phyloP scores from a whole-genome alignment of 169 alveolate species.

The Eimeria acervulina region DNA sequence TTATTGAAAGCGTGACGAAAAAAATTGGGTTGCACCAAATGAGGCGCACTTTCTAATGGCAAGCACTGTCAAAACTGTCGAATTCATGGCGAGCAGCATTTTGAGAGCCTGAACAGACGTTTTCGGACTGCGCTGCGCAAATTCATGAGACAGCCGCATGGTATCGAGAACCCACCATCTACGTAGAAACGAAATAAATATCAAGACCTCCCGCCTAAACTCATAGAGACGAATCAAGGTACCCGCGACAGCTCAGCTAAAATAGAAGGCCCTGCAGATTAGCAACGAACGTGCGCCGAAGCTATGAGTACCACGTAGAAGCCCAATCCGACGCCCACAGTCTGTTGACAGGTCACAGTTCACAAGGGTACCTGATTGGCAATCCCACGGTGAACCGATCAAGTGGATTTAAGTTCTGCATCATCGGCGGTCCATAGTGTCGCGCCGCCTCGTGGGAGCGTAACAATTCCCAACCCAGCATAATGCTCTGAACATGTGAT shows the following conservation, averaged over 20 bases:
- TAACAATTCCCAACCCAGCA: background rate
- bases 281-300: background rate
- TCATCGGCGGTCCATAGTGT: background rate
- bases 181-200: background rate
- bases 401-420: background rate
- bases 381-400: background rate
- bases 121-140: background rate
- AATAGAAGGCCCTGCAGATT: background rate
- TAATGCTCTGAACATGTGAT: background rate
- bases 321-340: background rate
- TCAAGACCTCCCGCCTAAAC: background rate
- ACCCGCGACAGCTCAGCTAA: background rate
- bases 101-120: background rate
- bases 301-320: background rate
- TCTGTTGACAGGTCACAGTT: background rate
- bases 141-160: background rate
- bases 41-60: background rate
- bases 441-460: no score
- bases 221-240: background rate
- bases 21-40: background rate
- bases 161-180: background rate
- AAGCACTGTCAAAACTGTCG: background rate
- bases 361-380: background rate
- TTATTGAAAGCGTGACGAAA: background rate
- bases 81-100: no score